Conservation (phyloP, 2,329 filamentous ascomycete genomes). For the Rhexocercosporidium sp. region DNA sequence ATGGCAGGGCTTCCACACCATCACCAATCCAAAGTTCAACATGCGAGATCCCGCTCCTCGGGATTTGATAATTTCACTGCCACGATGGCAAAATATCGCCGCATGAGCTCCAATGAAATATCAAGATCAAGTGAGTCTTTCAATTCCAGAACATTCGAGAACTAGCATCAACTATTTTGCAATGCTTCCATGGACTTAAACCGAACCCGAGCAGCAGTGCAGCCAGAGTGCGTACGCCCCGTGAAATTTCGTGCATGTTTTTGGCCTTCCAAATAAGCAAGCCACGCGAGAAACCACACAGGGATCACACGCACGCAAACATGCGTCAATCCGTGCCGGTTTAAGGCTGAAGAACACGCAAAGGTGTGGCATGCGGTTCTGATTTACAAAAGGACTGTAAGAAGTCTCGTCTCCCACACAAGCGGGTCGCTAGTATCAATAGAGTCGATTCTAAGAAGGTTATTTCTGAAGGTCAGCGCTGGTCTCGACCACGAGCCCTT, state of each 20-base stretch:
- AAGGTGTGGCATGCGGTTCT: neutral
- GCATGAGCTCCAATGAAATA: neutral
- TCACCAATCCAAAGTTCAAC: neutral
- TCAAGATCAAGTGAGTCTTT: neutral
- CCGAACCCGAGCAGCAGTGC: slow-evolving; percentile 1
- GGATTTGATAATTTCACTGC: slow-evolving; percentile 9
- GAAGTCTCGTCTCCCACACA: neutral
- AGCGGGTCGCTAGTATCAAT: slow-evolving; percentile 12
- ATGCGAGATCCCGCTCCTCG: slow-evolving; percentile 3
- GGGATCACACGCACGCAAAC: neutral
- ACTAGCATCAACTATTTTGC: neutral
- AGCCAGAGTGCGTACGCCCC: neutral
- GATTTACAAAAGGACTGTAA: neutral
- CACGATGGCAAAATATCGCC: neutral
- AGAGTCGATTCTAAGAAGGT: slow-evolving; percentile 11
- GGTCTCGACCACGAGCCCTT: slow-evolving; percentile 13
- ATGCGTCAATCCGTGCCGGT: slow-evolving; percentile 3
- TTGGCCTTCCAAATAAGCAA: neutral
- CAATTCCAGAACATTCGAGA: neutral
- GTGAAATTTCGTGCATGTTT: neutral
- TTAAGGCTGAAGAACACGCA: slow-evolving; percentile 5
- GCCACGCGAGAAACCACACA: neutral
- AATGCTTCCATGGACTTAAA: neutral
- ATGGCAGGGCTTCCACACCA: neutral
- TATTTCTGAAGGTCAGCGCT: slow-evolving; percentile 17